Base-by-base conservation (phyloP, 345 rosid species). In the Rubroshorea leprosula region DNA sequence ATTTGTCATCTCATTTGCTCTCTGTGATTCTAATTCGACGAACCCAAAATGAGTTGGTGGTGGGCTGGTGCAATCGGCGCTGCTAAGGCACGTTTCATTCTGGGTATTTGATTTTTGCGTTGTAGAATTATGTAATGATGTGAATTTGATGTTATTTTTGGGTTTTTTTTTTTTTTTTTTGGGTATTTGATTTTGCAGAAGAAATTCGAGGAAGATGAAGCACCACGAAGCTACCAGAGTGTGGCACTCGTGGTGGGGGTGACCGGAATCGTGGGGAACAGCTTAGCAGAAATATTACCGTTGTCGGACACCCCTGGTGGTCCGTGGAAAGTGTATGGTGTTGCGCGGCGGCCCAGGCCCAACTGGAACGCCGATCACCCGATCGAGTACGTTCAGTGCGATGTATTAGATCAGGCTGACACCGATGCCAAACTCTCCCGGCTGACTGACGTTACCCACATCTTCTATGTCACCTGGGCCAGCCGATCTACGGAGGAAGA, bases 301-400 rank as follows among this genome's bases (percentile, higher is more conserved):
- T 85, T 81, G 17, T 66, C 91, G 49, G 97, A 89, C 46, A 89
- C 97, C 0, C 97, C 96, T 0, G 91, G 91, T 6, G 97, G 94
- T 48, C 97, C 96, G 0, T 89, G 99, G 99, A 92, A 89, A 66
- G 89, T 86, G 19, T 89, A 92, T 72, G 95, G 96, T 29, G 93
- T 89, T 4, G 97, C 97, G 21, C 80, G 94, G 16, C 87, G 97
- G 31, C 79, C 91, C n/a, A 86, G 80, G 0, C 97, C 96, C 6
- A 27, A 24, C 54, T 92, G 97, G 91, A 78, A 77, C 76, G 74
- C 83, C 0, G 96, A 92, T 29, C 82, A 80, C 56, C 84, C 80
- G 2, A 65, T 89, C 20, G 94, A 92, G 56, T 92, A 92, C 77
- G 72, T 92, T 69, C 97, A 84, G 72, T 92, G 97, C 65, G 88